phyloP scores from a whole-genome alignment of 345 rosid genomes.

The Gossypium ekmanianum region DNA sequence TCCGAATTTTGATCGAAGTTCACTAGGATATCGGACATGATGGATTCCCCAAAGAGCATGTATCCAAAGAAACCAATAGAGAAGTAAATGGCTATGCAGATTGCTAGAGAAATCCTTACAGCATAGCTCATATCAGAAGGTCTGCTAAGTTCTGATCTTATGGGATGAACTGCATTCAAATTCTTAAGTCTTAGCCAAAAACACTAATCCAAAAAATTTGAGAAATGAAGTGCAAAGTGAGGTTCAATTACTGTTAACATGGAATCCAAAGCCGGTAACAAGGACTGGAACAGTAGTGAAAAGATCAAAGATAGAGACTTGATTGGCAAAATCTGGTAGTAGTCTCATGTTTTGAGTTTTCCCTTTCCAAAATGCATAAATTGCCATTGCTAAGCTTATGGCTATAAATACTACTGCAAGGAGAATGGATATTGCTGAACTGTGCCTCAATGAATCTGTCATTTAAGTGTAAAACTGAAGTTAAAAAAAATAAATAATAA shows the following conservation, averaged over 20 bases:
- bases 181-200: not conserved
- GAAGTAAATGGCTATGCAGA: slow-evolving; percentile 63
- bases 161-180: slow-evolving; percentile 67
- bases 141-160: slow-evolving; percentile 58
- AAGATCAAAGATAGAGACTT: slow-evolving; percentile 11
- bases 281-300: slow-evolving; percentile 19
- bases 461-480: not conserved
- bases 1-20: slow-evolving; percentile 62
- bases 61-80: slow-evolving; percentile 67
- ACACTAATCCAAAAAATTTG: not conserved
- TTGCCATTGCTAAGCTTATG: slow-evolving; percentile 19
- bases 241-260: slow-evolving; percentile 4
- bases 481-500: not conserved
- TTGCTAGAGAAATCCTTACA: slow-evolving; percentile 47
- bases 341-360: slow-evolving; percentile 11
- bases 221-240: not conserved
- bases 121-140: slow-evolving; percentile 63
- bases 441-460: slow-evolving; percentile 18
- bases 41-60: slow-evolving; percentile 71
- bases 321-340: slow-evolving; percentile 10
- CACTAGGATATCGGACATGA: slow-evolving; percentile 69
- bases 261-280: slow-evolving; percentile 1
- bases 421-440: slow-evolving; percentile 20
- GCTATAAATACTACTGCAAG: slow-evolving; percentile 15
- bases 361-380: slow-evolving; percentile 10